phyloP scores from a whole-genome alignment of 2,329 filamentous ascomycete species.

The Teratosphaeria pseudoeucalypti region DNA sequence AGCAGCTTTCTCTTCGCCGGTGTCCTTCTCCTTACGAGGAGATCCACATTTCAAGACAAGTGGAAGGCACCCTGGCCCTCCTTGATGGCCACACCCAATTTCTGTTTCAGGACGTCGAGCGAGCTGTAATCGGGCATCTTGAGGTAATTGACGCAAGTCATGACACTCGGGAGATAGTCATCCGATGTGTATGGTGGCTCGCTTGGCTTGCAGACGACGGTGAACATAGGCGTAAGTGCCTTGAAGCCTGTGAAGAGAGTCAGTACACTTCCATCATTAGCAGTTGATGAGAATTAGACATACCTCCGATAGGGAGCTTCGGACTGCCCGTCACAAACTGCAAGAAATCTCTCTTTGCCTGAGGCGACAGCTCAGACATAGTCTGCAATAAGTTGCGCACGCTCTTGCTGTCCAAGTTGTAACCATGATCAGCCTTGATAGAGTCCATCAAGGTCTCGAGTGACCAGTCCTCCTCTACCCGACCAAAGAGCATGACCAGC shows the following conservation, averaged over 20 bases:
- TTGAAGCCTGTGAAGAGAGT: conserved; percentile 63
- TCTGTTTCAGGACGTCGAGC: conserved; percentile 64
- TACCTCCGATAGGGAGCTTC: conserved; percentile 95
- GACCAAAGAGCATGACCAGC: conserved; percentile 86
- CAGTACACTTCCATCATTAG: neutral
- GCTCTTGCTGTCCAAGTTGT: conserved; percentile 95
- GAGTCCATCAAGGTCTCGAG: conserved; percentile 96
- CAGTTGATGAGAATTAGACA: conserved; percentile 24
- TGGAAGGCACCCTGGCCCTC: conserved; percentile 98
- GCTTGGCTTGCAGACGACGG: conserved; percentile 97
- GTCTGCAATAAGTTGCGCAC: conserved; percentile 86
- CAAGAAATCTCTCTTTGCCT: conserved; percentile 81
- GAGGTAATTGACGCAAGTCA: conserved; percentile 99
- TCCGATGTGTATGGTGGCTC: conserved; percentile 88
- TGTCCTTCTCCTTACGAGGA: neutral
- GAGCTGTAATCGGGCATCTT: conserved; percentile 91
- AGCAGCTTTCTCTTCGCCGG: neutral
- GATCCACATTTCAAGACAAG: conserved; percentile 36
- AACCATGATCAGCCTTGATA: conserved; percentile 96
- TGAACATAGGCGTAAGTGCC: conserved; percentile 94
- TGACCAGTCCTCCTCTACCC: conserved; percentile 91
- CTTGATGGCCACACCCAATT: conserved; percentile 74
- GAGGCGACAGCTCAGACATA: conserved; percentile 73
- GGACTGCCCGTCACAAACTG: conserved; percentile 98
- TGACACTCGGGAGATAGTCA: conserved; percentile 97